A percentile compares a stretch with the other conserved stretches of the same genome.
phyloP scores from a whole-genome alignment of 495 filamentous ascomycete species.

The Talaromyces adpressus region DNA sequence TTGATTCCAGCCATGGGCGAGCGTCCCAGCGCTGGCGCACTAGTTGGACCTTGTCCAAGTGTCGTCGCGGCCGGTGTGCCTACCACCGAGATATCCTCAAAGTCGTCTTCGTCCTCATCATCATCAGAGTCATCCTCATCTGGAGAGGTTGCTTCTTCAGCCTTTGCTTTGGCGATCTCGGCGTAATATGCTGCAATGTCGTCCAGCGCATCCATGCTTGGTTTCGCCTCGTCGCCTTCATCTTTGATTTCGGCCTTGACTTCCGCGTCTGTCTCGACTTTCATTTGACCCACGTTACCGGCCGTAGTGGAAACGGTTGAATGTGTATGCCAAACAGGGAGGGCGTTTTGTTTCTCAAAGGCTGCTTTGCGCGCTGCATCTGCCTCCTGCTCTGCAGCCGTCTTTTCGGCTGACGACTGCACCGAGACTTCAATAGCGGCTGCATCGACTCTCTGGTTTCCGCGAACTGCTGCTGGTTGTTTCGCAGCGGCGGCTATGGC shows the following conservation, averaged over 20 bases:
- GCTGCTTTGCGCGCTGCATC: slow-evolving; percentile 66
- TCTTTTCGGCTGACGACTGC: slow-evolving; percentile 65
- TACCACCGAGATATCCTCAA: slow-evolving; percentile 6
- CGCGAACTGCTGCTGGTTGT: slow-evolving; percentile 62
- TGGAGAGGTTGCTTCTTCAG: slow-evolving; percentile 37
- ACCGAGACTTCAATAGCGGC: slow-evolving; percentile 73
- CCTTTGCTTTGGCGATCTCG: slow-evolving; percentile 43
- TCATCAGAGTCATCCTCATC: slow-evolving; percentile 40
- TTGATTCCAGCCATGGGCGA: slow-evolving; percentile 24
- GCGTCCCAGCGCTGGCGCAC: slow-evolving; percentile 16
- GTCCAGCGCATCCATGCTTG: slow-evolving; percentile 34
- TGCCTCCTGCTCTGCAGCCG: slow-evolving; percentile 65
- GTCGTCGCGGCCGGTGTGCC: slow-evolving; percentile 25
- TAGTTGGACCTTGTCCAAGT: slow-evolving; percentile 19
- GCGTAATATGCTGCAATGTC: slow-evolving; percentile 47
- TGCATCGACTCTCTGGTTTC: slow-evolving; percentile 56
- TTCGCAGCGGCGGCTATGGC: slow-evolving; percentile 34
- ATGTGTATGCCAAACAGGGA: slow-evolving; percentile 85
- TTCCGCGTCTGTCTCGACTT: slow-evolving; percentile 28
- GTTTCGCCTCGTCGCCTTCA: slow-evolving; percentile 50
- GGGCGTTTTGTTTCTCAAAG: slow-evolving; percentile 71
- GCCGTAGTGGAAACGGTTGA: slow-evolving; percentile 57
- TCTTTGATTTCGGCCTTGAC: slow-evolving; percentile 40
- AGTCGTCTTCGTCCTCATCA: slow-evolving; percentile 5
- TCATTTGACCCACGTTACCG: slow-evolving; percentile 17